Evolutionary conservation across 139 green algal genomes (phyloP), one percentile per base, ranked within the genome.

Genomic region (Coccomyxa sp.): DNA sequence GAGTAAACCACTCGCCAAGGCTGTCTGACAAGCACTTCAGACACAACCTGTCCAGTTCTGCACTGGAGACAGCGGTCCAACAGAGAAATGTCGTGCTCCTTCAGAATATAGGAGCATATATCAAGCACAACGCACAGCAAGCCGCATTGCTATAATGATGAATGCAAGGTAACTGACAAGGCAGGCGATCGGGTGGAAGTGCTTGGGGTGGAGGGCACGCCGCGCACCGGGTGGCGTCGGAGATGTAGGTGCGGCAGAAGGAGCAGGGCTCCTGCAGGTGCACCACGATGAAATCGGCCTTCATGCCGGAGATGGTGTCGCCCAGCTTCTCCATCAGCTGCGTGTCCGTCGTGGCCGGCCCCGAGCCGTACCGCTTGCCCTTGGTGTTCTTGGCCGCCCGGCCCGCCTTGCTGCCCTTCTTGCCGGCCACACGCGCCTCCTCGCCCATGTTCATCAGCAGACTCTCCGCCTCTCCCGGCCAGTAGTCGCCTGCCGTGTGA

Each of bases 251-350:
- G 21, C 93, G 85, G 91, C 97, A 99, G 85, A 96, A 92, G 81
- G 88, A 93, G 91, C 97, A 99, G 67, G 91, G 90, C 86, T 96
- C 93, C 77, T 93, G 91, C 81, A 99, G 86, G 89, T 99, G 95
- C 38, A 96, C 96, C 79, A 99, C 94, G 79, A 99, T 98, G 89
- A 99, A 99, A 90, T 99, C 97, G 77, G 98, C 94, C 81, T 94
- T 94, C 95, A 98, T 98, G 86, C 90, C 91, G 58, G 92, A 87
- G 51, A 98, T 95, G 59, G 91, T 90, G 79, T 98, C 93, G 0
- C 94, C 94, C 78, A 99, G 88, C 86, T 88, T 83, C 23, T 78
- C 80, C 89, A 98, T 94, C 31, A 98, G 88, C 88, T 93, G 86
- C 86, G 93, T 94, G 67, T 96, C 91, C 14, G 84, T 92, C 17